Conservation (phyloP, 768 basidiomycete genomes). For the Podaxis rugospora region DNA sequence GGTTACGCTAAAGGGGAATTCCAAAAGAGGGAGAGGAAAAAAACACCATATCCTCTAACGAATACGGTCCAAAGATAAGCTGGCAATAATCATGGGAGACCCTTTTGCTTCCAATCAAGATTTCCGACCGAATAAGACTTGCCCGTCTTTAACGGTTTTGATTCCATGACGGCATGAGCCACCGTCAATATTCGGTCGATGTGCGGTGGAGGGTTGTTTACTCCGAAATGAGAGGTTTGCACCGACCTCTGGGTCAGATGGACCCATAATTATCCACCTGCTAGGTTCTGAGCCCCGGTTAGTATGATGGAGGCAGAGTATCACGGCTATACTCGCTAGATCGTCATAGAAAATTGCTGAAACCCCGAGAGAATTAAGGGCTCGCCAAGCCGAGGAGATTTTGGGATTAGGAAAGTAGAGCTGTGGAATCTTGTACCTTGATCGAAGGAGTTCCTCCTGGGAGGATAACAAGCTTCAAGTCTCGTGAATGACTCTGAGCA, state of each 20-base stretch:
- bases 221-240: constrained; percentile 36
- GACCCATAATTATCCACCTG: constrained; percentile 56
- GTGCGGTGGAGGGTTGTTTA: constrained; percentile 20
- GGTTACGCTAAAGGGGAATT: constrained; percentile 38
- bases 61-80: constrained; percentile 50
- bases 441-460: neutral
- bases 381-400: neutral
- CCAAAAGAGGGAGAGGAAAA: neutral
- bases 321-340: neutral
- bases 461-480: neutral
- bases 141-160: constrained; percentile 61
- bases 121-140: constrained; percentile 60
- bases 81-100: constrained; percentile 60
- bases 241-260: constrained; percentile 41
- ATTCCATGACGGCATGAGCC: constrained; percentile 18
- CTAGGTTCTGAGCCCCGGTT: neutral
- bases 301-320: neutral
- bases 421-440: too few relatives aligned
- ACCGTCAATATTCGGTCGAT: neutral
- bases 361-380: neutral
- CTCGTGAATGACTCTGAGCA: neutral
- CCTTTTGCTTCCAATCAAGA: constrained; percentile 55
- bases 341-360: neutral
- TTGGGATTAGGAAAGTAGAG: too few relatives aligned
- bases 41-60: constrained; percentile 53